These are phyloP conservation scores for Intubia oerlemansii DNA, from an alignment of 2,329 filamentous ascomycete genomes.

Conservation along the genomic window DNA sequence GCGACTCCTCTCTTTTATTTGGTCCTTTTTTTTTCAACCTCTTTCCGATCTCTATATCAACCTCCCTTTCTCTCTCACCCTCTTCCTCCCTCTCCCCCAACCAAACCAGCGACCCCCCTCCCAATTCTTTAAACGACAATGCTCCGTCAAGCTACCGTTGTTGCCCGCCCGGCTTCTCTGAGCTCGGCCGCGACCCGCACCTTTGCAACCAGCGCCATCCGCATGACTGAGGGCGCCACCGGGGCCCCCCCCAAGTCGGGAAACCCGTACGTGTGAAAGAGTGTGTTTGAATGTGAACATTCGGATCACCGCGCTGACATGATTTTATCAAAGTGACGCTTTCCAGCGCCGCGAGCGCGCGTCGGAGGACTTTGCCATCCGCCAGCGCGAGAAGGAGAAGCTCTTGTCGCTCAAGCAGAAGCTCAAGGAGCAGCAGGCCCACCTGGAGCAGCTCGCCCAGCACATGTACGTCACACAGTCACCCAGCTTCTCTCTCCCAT, in stretches of 20 bases:
- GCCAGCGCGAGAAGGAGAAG: conserved; percentile 79
- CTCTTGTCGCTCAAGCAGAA: conserved; percentile 52
- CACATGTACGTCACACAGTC: conserved; percentile 59
- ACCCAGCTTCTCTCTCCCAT: too few relatives aligned
- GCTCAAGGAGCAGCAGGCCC: conserved; percentile 56
- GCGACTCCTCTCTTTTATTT: too few relatives aligned
- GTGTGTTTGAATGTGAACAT: too few relatives aligned
- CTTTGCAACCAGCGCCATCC: conserved; percentile 41
- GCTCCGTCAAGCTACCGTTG: conserved; percentile 42
- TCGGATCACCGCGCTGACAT: too few relatives aligned
- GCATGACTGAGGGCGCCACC: conserved; percentile 50
- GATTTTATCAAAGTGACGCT: too few relatives aligned
- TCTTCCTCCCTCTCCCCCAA: neutral
- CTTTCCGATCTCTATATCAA: too few relatives aligned
- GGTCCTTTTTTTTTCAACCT: neutral
- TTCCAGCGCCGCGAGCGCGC: conserved; percentile 88
- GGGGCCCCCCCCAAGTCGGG: conserved; percentile 34
- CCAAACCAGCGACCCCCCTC: too few relatives aligned
- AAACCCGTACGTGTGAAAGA: conserved; percentile 28
- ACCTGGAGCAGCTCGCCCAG: conserved; percentile 66
- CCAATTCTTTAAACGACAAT: too few relatives aligned
- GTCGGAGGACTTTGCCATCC: conserved; percentile 66
- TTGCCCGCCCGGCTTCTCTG: conserved; percentile 30
- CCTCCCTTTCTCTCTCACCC: neutral
- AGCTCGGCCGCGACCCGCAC: conserved; percentile 28